Evolutionary conservation across 108 stramenopile species (phyloP).

Genomic region (Skeletonema marinoi): DNA sequence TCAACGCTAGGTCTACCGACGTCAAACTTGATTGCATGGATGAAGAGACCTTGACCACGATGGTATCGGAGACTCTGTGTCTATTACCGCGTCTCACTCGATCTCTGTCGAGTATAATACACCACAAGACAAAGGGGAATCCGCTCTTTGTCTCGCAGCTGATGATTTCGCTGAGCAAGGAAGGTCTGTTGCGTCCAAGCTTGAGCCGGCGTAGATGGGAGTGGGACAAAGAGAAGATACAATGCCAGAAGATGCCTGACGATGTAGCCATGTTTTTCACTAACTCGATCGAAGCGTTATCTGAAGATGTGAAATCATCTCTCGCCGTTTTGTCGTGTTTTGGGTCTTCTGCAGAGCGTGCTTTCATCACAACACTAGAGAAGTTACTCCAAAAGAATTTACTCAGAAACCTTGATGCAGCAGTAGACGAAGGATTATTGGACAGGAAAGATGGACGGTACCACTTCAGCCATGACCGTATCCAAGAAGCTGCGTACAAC

Average conservation of each 20-base stretch:
- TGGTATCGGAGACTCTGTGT: not conserved
- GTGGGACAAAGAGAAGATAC: slow-evolving; percentile 20
- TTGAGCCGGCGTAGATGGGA: slow-evolving; percentile 11
- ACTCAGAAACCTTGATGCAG: not conserved
- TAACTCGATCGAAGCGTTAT: not conserved
- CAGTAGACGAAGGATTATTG: slow-evolving; percentile 4
- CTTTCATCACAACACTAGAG: slow-evolving; percentile 3
- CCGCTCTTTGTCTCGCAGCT: slow-evolving; percentile 9
- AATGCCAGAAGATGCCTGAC: slow-evolving; percentile 11
- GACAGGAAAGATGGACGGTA: slow-evolving; percentile 1
- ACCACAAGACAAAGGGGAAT: slow-evolving; percentile 23
- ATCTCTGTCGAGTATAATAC: not conserved
- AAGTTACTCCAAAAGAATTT: not conserved
- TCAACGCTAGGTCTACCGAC: not conserved
- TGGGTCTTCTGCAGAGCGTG: not conserved
- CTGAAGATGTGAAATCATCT: not conserved
- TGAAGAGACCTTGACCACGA: not conserved
- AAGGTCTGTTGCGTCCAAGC: slow-evolving; percentile 9
- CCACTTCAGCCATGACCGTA: not conserved
- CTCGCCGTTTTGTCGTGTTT: not conserved
- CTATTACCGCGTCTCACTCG: slow-evolving; percentile 12
- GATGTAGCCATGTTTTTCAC: slow-evolving; percentile 6
- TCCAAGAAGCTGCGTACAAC: not conserved
- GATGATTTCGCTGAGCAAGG: slow-evolving; percentile 2
- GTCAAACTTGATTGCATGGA: slow-evolving; percentile 10